Base-by-base conservation (phyloP, 202 grass and related monocot species). In the Hordeum pubiflorum region DNA sequence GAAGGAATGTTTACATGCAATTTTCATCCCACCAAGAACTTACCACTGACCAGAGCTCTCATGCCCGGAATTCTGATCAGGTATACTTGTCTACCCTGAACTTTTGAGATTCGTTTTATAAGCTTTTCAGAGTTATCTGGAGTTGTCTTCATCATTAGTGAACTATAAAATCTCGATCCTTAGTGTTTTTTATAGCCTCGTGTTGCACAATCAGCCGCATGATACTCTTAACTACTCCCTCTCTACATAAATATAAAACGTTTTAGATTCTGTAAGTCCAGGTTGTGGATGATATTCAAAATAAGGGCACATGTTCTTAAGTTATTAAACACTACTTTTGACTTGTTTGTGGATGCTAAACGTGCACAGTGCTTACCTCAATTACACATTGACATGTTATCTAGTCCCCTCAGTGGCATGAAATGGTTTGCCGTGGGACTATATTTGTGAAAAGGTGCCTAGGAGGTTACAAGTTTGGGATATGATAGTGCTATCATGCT, bases 11-110 rank as follows among this genome's bases (percentile, higher is more conserved):
- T 36, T 99, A 99, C 71, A 87, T 99, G 76, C 96, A 99, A 50
- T 99, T 95, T 77, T 99, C 96, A 72, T 99, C 96, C 27, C 96
- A 99, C 68, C 96, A 99, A 83, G 96, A 98, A 59, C 81, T 98
- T 68, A 98, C 96, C 56, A 98, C 96, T 38, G 92, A 99, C 59
- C 92, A 94, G 74, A 98, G 79, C 60, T 84, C 96, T 78, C 96
- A 93, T 88, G 87, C 87, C 81, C 84, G 96, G 38, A 95, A 91
- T 83, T 73, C 88, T 83, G 91, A 97, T 80, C 92, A 95, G 90
- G 96, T 98, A 77, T 44, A 58, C 9, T 58, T 83, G 52, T 39
- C 71, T 46, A 27, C 60, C 66, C 9, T 38, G 18, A 23, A 38
- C 10, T 54, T 43, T 10, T 31, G 72, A 14, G n/a, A 14, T 65